Base-by-base conservation (phyloP, 2,329 filamentous ascomycete genomes). In the Simplicillium aogashimaense region DNA sequence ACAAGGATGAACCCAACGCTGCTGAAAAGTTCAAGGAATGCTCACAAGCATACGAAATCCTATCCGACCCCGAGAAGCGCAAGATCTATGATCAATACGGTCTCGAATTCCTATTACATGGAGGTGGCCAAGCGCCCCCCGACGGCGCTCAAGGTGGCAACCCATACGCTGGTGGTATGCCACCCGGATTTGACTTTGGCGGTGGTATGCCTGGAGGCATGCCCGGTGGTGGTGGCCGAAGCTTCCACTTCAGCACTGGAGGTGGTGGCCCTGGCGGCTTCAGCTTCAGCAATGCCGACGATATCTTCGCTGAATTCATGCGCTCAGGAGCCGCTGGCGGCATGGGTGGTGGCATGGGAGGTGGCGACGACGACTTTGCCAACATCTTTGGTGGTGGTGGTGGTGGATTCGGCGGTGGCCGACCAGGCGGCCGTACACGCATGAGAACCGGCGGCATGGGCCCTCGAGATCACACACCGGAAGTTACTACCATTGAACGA, bases 1-100 rank as follows among this genome's bases (percentile, higher is more conserved):
- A 97, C 73, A 89, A 89, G 63, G 82, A 94, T 65, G 88, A 90
- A 53, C 80, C 88, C 25, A 67, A 78, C 39, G 86, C 90, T 8
- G 72, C 78, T 45, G 92, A 97, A 60, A 95, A 90, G 65, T 98
- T 98, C 74, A 98, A 98, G 67, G 92, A 97, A 61, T 85, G 88
- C 48, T 95, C 88, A 1, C 89, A 97, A 67, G 92, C 92, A 42
- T 98, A 95, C 68, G 92, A 98, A 66, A 94, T 98, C 52, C 80
- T 98, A 3, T 94, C 87, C 45, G 92, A 98, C 55, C 89, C 90
- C 44, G 89, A 97, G 59, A 98, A 97, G 67, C 83, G 92, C 55
- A 92, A 94, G 63, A 81, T 82, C 33, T 98, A 98, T 60, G 92
- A 98, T 60, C 82, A 90, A 58, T 95, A 82, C 62, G 92, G 92